phyloP scores from a whole-genome alignment of 176 grass and related monocot species.

The Oryza longistaminata region DNA sequence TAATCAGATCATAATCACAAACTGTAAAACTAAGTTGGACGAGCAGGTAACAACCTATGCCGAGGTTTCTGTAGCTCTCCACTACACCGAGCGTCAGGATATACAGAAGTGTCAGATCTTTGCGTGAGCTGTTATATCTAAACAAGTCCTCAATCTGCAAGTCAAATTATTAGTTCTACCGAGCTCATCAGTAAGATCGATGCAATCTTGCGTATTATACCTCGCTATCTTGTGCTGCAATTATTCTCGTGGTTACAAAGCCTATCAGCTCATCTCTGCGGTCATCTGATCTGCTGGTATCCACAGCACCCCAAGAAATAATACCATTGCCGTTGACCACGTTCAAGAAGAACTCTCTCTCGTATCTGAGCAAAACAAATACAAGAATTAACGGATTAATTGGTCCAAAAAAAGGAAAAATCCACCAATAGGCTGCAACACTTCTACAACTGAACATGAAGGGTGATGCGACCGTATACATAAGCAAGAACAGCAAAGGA shows the following conservation, averaged over 20 bases:
- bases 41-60: slow-evolving; percentile 68
- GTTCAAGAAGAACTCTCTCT: slow-evolving; percentile 95
- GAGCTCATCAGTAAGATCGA: slow-evolving; percentile 16
- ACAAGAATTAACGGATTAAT: background rate
- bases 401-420: background rate
- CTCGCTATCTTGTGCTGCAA: slow-evolving; percentile 84
- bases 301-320: slow-evolving; percentile 90
- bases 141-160: slow-evolving; percentile 93
- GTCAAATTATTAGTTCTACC: slow-evolving; percentile 35
- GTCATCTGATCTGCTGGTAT: slow-evolving; percentile 72
- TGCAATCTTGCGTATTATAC: slow-evolving; percentile 37
- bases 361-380: slow-evolving; percentile 60
- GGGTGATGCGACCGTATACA: background rate
- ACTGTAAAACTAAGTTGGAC: slow-evolving; percentile 26
- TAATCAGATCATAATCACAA: slow-evolving; percentile 12
- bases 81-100: slow-evolving; percentile 90
- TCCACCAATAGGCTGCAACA: background rate
- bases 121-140: slow-evolving; percentile 66
- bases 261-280: slow-evolving; percentile 79
- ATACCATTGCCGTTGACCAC: slow-evolving; percentile 86
- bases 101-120: slow-evolving; percentile 82
- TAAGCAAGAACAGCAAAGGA: slow-evolving; percentile 23
- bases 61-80: slow-evolving; percentile 82
- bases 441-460: background rate
- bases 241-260: slow-evolving; percentile 85